Percentiles rank a stretch among this genome's conserved stretches.
Evolutionary conservation across 2,329 filamentous ascomycete genomes (phyloP).

Genomic region (Talaromyces sp.): DNA sequence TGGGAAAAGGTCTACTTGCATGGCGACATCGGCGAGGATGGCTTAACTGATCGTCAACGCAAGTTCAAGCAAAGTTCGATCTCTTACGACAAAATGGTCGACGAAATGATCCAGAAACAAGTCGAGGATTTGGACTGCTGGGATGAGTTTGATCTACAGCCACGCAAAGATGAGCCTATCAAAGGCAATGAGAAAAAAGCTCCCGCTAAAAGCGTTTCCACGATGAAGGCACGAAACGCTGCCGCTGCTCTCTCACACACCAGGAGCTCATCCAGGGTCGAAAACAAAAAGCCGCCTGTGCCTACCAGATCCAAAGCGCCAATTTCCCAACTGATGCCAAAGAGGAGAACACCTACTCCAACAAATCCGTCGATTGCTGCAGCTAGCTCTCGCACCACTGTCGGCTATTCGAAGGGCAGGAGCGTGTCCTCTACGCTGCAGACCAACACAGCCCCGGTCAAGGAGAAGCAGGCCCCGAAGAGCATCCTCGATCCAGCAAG

Average conservation of each 20-base stretch:
- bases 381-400: constrained; percentile 70
- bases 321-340: constrained; percentile 29
- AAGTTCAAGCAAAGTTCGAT: constrained; percentile 61
- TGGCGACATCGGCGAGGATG: constrained; percentile 47
- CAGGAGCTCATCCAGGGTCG: constrained; percentile 26
- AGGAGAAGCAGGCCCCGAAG: constrained; percentile 21
- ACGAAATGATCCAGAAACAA: constrained; percentile 64
- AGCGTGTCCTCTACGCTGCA: constrained; percentile 27
- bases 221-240: constrained; percentile 37
- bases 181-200: constrained; percentile 24
- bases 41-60: constrained; percentile 64
- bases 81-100: constrained; percentile 60
- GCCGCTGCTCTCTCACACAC: constrained; percentile 33
- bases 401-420: constrained; percentile 80
- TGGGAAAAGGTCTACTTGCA: constrained; percentile 46
- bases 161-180: constrained; percentile 19
- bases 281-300: constrained; percentile 14
- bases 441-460: constrained; percentile 20
- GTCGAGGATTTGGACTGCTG: constrained; percentile 52
- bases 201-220: constrained; percentile 27
- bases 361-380: constrained; percentile 53
- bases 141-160: constrained; percentile 27
- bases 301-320: constrained; percentile 28
- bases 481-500: constrained; percentile 35
- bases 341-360: constrained; percentile 40